Base-by-base conservation (phyloP, 2,329 filamentous ascomycete species). In the Phialocephala subalpina region DNA sequence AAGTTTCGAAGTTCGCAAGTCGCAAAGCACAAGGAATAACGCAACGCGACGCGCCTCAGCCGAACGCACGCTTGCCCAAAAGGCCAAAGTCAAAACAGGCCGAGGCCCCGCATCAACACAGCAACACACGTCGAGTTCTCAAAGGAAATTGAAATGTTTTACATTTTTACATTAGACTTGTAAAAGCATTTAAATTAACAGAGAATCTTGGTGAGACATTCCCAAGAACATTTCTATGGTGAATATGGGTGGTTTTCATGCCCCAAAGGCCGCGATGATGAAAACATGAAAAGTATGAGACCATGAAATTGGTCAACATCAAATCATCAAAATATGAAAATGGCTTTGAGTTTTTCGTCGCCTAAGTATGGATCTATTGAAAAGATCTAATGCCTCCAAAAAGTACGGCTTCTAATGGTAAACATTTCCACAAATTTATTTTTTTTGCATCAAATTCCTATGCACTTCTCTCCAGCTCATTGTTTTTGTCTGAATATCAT, bases 91-190 rank as follows among this genome's bases (percentile, higher is more conserved):
- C 63, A 65, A 65, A 38, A 62, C 52, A 27, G 29, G 29, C 29
- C 29, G 29, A 33, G 29, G 29, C 29, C 29, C 29, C 49, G 22
- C 47, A 67, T 65, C 58, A 63, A 62, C 61, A 64, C 58, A 62
- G 62, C 64, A 67, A 69, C 67, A 67, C 62, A 64, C 58, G 14
- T 52, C 49, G 18, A 12, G 49, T n/a, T 12, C 49, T 2, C 49
- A 53, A 29, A 29, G 49, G 49, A 53, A 33, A 53, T 53, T 53
- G 27, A n/a, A 29, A 22, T 53, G 45, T 20, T 49, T 49, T 20
- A 9, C 20, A 11, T 49, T 18, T 22, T 49, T 49, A 22, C 29
- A 33, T 33, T 33, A 25, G 45, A 49, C 20, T 7, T 22, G n/a
- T 18, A 7, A 49, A 22, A 49, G 18, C 38, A 42, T 16, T 42